Percentiles rank a stretch among this genome's conserved stretches.
Conservation (phyloP, 805 yeast species). For the Candida peoriensis region DNA sequence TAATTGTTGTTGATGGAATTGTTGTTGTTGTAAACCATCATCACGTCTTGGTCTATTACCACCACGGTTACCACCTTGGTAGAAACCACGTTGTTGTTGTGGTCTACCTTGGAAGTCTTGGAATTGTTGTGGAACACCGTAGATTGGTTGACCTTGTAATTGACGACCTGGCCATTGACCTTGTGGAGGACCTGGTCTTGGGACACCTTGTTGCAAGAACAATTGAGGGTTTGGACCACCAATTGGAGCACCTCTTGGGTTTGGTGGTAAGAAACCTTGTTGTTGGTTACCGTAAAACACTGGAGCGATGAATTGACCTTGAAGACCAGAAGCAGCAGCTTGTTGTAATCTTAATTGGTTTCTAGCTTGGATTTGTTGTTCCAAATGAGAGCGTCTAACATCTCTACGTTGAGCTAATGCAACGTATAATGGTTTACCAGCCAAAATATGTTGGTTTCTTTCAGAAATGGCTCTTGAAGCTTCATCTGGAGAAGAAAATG, state of each 20-base stretch:
- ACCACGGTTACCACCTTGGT: slow-evolving; percentile 39
- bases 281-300: slow-evolving; percentile 62
- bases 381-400: slow-evolving; percentile 93
- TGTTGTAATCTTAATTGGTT: slow-evolving; percentile 98
- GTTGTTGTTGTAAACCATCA: slow-evolving; percentile 8
- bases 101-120: slow-evolving; percentile 56
- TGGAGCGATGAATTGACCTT: slow-evolving; percentile 80
- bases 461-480: slow-evolving; percentile 97
- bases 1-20: too few species aligned
- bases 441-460: slow-evolving; percentile 95
- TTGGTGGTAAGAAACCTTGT: slow-evolving; percentile 81
- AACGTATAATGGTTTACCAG: slow-evolving; percentile 95
- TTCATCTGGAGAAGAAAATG: slow-evolving; percentile 97
- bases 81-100: slow-evolving; percentile 37
- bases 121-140: slow-evolving; percentile 85
- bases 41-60: slow-evolving; percentile 34
- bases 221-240: slow-evolving; percentile 78
- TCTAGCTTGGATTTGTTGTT: slow-evolving; percentile 97
- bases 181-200: slow-evolving; percentile 62
- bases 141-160: slow-evolving; percentile 80
- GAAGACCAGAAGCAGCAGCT: slow-evolving; percentile 82
- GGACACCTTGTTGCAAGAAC: slow-evolving; percentile 60
- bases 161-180: slow-evolving; percentile 54
- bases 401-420: slow-evolving; percentile 99
- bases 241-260: slow-evolving; percentile 70